Percentiles rank a stretch among this genome's conserved stretches.
Evolutionary conservation across 805 yeast genomes (phyloP).

Genomic region (Candida ficus): DNA sequence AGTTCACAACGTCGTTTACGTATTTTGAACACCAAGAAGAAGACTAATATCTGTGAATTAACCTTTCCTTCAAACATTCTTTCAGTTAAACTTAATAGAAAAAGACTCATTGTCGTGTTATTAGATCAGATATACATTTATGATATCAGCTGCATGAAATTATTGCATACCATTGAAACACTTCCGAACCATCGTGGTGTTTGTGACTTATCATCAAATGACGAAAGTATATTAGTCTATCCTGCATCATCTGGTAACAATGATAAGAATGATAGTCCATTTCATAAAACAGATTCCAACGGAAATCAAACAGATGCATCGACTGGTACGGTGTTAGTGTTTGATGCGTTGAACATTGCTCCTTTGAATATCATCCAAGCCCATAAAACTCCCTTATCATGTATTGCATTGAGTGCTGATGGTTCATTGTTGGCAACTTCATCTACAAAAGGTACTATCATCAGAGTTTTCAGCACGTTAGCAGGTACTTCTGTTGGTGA

Average conservation of each 20-base stretch:
- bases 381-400: conserved; percentile 72
- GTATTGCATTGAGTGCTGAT: conserved; percentile 62
- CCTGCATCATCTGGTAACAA: conserved; percentile 37
- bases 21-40: conserved; percentile 67
- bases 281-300: conserved; percentile 1
- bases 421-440: conserved; percentile 86
- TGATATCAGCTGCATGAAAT: conserved; percentile 85
- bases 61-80: conserved; percentile 76
- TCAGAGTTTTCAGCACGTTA: conserved; percentile 70
- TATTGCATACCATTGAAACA: conserved; percentile 65
- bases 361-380: conserved; percentile 83
- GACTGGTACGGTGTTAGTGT: conserved; percentile 50
- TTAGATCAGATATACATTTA: conserved; percentile 81
- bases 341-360: conserved; percentile 67
- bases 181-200: conserved; percentile 36
- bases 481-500: conserved; percentile 54
- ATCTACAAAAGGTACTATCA: conserved; percentile 83
- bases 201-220: conserved; percentile 32
- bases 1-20: conserved; percentile 57
- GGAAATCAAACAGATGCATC: not conserved
- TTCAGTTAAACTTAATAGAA: conserved; percentile 73
- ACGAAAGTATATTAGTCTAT: conserved; percentile 47
- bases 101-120: conserved; percentile 71
- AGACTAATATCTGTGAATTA: conserved; percentile 75
- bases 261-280: conserved; percentile 2